Evolutionary conservation across 2,329 filamentous ascomycete species (phyloP), one percentile per base, ranked within the genome.

Genomic region (Sclerotinia subarctica): DNA sequence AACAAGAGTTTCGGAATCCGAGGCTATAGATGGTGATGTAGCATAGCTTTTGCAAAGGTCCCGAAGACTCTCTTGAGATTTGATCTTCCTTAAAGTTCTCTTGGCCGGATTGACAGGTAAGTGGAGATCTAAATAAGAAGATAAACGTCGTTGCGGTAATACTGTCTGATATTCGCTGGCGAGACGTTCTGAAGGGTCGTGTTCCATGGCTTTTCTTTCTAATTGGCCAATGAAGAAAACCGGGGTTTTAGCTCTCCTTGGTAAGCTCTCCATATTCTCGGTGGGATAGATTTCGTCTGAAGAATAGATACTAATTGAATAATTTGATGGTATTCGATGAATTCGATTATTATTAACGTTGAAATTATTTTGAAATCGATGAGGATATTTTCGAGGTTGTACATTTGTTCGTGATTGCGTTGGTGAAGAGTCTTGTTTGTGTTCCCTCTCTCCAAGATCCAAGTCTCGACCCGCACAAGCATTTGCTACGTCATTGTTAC

Each of bases 221-320:
- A 75, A 69, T 64, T 76, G 75, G 5, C 75, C 75, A 51, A 76
- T 68, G 8, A 66, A 69, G n/a, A 71, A 72, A 13, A 76, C 72
- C 15, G 75, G 75, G 21, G 75, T 76, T 64, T 76, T 76, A 24
- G 71, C 69, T 66, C 71, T 66, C 47, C 69, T 69, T 67, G 46
- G 67, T 35, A 57, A 62, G n/a, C 26, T 49, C 46, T 69, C 63
- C 49, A 47, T 51, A 11, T 47, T 53, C 29, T 65, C 56, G 47
- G 5, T 53, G 10, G 47, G 26, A 47, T 60, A 54, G 26, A 65
- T 38, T 38, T 51, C 58, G 24, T 62, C 64, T 5, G 32, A 53
- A 21, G 67, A 69, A 66, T 71, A 71, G 19, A 69, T 57, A 44
- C 70, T 71, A 21, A 66, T 69, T 5, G 70, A 69, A 44, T 63